phyloP scores from a whole-genome alignment of 2,329 filamentous ascomycete species.

The Botrytis squamosa region DNA sequence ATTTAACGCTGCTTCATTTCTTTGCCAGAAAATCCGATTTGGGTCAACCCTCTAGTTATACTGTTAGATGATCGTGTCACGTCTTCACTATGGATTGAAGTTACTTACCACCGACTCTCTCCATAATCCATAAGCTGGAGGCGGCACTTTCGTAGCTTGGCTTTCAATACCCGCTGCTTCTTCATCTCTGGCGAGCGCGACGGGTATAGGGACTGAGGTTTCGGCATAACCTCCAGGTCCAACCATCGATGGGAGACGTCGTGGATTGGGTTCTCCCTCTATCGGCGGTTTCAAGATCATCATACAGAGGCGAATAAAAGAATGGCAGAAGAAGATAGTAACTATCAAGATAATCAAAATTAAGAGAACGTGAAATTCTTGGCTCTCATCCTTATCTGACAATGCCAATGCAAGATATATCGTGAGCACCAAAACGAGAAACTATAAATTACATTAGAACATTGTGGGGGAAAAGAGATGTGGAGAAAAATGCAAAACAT shows the following conservation, averaged over 20 bases:
- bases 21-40: conserved; percentile 77
- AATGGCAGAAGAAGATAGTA: conserved; percentile 78
- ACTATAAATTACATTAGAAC: conserved; percentile 28
- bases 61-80: conserved; percentile 22
- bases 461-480: background rate
- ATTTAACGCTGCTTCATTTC: conserved; percentile 42
- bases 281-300: conserved; percentile 49
- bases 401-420: conserved; percentile 66
- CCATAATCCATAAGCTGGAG: conserved; percentile 86
- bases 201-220: conserved; percentile 71
- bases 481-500: conserved; percentile 11
- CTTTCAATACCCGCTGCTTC: conserved; percentile 60
- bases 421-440: conserved; percentile 34
- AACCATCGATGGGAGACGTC: conserved; percentile 47
- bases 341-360: conserved; percentile 73
- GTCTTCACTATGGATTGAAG: background rate
- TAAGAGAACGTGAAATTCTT: conserved; percentile 76
- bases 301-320: conserved; percentile 71
- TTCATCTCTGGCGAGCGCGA: conserved; percentile 72
- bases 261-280: conserved; percentile 38
- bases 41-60: conserved; percentile 67
- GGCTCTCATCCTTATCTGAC: conserved; percentile 59
- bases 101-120: conserved; percentile 73
- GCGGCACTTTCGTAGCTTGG: conserved; percentile 58
- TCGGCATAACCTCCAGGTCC: conserved; percentile 65